Percentiles rank a stretch among this genome's conserved stretches.
phyloP scores from a whole-genome alignment of 148 eudicot species.

The Salicornia ramosissima region DNA sequence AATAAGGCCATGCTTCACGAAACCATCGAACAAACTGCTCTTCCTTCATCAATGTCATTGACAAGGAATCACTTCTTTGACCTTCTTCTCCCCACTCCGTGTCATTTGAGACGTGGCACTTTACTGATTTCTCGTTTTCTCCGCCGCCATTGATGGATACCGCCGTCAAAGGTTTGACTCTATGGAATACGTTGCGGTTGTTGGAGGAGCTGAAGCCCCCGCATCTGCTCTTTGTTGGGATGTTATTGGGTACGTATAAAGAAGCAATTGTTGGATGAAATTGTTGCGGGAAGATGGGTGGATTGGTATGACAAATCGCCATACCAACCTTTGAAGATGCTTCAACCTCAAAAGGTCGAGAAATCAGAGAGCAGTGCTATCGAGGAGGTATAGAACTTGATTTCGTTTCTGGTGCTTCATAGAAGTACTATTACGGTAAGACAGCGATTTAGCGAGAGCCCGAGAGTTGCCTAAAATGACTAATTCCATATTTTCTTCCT shows the following conservation, averaged over 20 bases:
- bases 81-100: slow-evolving; percentile 34
- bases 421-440: too few species aligned
- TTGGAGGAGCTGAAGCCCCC: not conserved
- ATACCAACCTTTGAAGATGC: slow-evolving; percentile 4
- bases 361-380: not conserved
- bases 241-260: slow-evolving; percentile 1
- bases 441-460: too few species aligned
- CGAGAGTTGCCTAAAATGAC: too few species aligned
- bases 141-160: slow-evolving; percentile 7
- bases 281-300: slow-evolving; percentile 2
- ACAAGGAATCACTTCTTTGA: slow-evolving; percentile 5
- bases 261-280: not conserved
- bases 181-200: not conserved
- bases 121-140: slow-evolving; percentile 12
- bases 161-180: slow-evolving; percentile 9
- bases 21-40: slow-evolving; percentile 65
- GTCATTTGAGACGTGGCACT: slow-evolving; percentile 35
- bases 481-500: too few species aligned
- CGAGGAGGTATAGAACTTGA: too few species aligned
- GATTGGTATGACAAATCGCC: not conserved
- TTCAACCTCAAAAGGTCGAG: not conserved
- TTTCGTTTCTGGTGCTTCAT: too few species aligned
- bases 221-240: not conserved
- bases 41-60: slow-evolving; percentile 28
- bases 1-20: slow-evolving; percentile 86